A percentile compares a stretch with the other conserved stretches of the same genome.
Evolutionary conservation across 2,329 filamentous ascomycete species (phyloP).

Genomic region (Pseudogymnoascus sp.): DNA sequence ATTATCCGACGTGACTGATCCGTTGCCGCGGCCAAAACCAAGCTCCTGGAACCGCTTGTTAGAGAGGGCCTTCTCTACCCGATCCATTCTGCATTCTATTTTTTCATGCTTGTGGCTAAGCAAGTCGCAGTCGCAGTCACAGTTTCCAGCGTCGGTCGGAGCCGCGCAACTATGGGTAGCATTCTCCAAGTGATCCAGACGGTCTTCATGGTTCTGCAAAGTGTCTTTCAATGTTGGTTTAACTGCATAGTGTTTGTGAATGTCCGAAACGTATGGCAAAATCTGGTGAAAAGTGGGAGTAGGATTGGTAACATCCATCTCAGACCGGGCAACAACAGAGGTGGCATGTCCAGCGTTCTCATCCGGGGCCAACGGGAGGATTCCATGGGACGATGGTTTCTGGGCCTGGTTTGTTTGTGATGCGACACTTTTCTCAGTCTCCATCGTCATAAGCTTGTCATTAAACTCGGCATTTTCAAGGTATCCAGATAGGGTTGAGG

Average conservation of each 20-base stretch:
- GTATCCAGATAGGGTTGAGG: background rate
- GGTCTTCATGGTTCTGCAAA: conserved; percentile 54
- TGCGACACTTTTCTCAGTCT: background rate
- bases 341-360: background rate
- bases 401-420: background rate
- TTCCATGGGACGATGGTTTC: background rate
- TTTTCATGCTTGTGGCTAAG: conserved; percentile 4
- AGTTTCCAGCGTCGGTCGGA: background rate
- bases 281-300: conserved; percentile 4
- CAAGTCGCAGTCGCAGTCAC: conserved; percentile 9
- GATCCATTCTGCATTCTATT: conserved; percentile 39
- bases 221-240: conserved; percentile 23
- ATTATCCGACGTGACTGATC: conserved; percentile 29
- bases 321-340: background rate
- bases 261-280: conserved; percentile 11
- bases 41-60: conserved; percentile 32
- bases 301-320: conserved; percentile 1
- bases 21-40: conserved; percentile 23
- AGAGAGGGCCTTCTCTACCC: conserved; percentile 44
- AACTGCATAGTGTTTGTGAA: conserved; percentile 8
- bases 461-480: conserved; percentile 2
- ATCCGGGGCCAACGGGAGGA: background rate
- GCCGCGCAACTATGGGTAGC: conserved; percentile 50
- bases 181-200: conserved; percentile 63
- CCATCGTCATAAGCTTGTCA: background rate